These are phyloP conservation scores for Sisymbrium altissimum DNA, from an alignment of 345 rosid species.

Conservation along the genomic window DNA sequence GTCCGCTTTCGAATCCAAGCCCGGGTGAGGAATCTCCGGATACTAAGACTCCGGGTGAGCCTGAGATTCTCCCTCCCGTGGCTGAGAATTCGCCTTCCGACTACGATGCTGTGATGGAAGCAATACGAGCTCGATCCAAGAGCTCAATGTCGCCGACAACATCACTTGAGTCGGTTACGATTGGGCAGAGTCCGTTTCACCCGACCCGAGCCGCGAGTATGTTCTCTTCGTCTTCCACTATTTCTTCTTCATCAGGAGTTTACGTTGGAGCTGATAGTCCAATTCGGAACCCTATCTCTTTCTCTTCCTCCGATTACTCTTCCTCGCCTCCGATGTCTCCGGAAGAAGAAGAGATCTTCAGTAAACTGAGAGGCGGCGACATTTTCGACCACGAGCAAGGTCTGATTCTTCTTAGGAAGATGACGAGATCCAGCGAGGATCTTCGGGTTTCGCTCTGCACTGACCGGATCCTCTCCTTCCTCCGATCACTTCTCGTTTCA, in stretches of 20 bases:
- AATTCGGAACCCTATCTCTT: conserved; percentile 29
- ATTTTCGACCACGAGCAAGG: conserved; percentile 65
- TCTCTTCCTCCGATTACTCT: conserved; percentile 31
- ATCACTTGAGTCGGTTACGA: conserved; percentile 55
- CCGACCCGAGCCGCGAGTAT: conserved; percentile 60
- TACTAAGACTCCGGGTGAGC: conserved; percentile 45
- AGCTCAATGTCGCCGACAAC: conserved; percentile 43
- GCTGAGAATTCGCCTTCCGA: conserved; percentile 46
- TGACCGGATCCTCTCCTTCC: conserved; percentile 43
- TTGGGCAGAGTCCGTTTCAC: conserved; percentile 39
- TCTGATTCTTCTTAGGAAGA: conserved; percentile 47
- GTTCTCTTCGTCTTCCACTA: conserved; percentile 47
- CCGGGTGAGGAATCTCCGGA: conserved; percentile 29
- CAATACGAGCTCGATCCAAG: conserved; percentile 23
- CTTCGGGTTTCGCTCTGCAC: conserved; percentile 56
- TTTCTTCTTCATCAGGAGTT: conserved; percentile 55
- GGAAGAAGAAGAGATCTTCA: conserved; percentile 53
- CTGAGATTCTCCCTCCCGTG: conserved; percentile 55
- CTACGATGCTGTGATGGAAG: conserved; percentile 58
- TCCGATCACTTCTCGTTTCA: conserved; percentile 53
- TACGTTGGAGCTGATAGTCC: conserved; percentile 31
- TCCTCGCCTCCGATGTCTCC: conserved; percentile 31
- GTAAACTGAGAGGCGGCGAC: conserved; percentile 48
- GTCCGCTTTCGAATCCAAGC: conserved; percentile 23
- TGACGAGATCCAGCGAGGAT: conserved; percentile 55